Evolutionary conservation across 768 basidiomycete genomes (phyloP).

Genomic region (Psilocybe cubensis): DNA sequence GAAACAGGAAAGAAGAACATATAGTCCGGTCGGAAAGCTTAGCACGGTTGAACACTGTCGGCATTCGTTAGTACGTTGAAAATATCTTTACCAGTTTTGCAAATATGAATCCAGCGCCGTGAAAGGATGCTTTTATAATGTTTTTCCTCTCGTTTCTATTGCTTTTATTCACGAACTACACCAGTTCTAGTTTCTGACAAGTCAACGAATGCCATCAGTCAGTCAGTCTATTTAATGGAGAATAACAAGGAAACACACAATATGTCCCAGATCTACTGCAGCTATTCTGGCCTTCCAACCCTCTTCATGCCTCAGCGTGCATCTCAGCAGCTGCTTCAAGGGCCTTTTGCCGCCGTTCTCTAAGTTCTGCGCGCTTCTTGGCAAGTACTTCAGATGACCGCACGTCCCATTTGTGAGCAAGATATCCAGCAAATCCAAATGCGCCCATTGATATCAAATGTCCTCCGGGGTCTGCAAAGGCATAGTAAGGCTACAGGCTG

Average conservation of each 20-base stretch:
- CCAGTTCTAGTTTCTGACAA: conserved; percentile 6
- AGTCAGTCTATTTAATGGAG: not conserved
- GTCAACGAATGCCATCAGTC: not conserved
- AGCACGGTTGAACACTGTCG: not conserved
- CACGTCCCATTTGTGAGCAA: conserved; percentile 68
- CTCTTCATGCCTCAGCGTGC: conserved; percentile 1
- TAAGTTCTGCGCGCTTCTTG: conserved; percentile 64
- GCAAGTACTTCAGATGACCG: conserved; percentile 64
- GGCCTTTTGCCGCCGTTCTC: conserved; percentile 48
- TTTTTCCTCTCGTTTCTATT: conserved; percentile 6
- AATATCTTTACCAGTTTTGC: not conserved
- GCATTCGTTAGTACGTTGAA: not conserved
- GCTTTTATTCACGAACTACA: not conserved
- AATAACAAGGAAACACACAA: conserved; percentile 3
- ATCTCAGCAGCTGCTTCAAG: conserved; percentile 33
- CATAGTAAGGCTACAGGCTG: not conserved
- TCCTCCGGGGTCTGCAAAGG: conserved; percentile 64
- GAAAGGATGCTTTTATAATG: not conserved
- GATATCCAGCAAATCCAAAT: conserved; percentile 79
- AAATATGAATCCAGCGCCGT: not conserved
- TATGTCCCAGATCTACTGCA: conserved; percentile 10
- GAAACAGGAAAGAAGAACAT: no score
- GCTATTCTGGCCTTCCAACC: conserved; percentile 1
- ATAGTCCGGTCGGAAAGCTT: no score
- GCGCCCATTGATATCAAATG: conserved; percentile 70